These are phyloP conservation scores for Rhodotorula sphaerocarpa DNA, from an alignment of 768 basidiomycete species.

Conservation along the genomic window DNA sequence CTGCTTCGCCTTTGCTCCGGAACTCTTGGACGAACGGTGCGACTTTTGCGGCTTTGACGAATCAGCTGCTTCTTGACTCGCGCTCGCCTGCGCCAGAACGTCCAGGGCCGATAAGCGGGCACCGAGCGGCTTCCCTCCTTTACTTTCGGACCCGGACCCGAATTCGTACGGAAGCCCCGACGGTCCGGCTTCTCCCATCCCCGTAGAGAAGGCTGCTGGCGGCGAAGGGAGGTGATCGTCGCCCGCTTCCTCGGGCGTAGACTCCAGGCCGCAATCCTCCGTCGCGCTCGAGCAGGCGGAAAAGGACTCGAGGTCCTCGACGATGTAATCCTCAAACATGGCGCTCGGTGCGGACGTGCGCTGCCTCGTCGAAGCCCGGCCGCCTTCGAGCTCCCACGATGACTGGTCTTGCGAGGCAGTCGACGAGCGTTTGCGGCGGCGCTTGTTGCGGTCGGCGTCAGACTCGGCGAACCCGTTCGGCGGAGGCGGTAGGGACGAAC, in stretches of 20 bases:
- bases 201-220: background rate
- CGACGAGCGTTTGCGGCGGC: background rate
- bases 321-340: too few species aligned
- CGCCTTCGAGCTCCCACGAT: background rate
- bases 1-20: background rate
- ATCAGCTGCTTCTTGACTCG: background rate
- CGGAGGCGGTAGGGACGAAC: too few species aligned
- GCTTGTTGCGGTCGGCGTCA: background rate
- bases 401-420: too few species aligned
- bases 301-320: background rate
- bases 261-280: too few species aligned
- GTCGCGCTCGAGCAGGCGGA: too few species aligned
- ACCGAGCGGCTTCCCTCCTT: background rate
- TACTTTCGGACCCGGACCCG: too few species aligned
- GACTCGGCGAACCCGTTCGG: background rate
- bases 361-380: too few species aligned
- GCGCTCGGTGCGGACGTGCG: too few species aligned
- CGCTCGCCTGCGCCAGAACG: slow-evolving; percentile 5
- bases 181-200: background rate
- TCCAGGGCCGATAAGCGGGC: slow-evolving; percentile 3
- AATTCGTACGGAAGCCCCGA: background rate
- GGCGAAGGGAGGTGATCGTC: slow-evolving; percentile 1
- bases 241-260: too few species aligned
- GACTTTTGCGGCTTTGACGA: background rate
- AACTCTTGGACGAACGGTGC: background rate